Conservation (phyloP, 2,329 filamentous ascomycete genomes). For the Fusarium sp. region DNA sequence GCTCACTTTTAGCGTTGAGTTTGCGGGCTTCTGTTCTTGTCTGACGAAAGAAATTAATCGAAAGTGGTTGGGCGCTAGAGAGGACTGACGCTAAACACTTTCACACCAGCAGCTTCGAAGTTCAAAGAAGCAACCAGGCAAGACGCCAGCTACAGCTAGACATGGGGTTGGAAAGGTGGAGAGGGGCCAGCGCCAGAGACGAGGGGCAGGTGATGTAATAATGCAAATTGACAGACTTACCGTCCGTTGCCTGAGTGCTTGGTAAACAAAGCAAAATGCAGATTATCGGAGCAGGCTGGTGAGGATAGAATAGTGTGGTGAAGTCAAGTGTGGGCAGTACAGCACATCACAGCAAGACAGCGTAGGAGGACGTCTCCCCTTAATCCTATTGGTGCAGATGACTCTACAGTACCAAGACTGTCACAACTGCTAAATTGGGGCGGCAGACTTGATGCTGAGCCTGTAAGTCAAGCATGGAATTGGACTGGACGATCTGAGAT, state of each 20-base stretch:
- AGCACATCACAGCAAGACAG: not conserved
- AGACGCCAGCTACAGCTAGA: not conserved
- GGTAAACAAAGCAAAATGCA: conserved; percentile 27
- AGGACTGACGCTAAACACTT: conserved; percentile 39
- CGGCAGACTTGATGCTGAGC: not conserved
- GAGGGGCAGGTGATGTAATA: conserved; percentile 37
- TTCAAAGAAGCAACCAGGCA: too few relatives aligned
- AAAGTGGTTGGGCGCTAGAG: conserved; percentile 33
- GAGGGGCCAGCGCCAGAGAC: conserved; percentile 7
- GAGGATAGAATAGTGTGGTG: not conserved
- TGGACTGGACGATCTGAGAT: conserved; percentile 27
- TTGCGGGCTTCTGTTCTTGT: conserved; percentile 6
- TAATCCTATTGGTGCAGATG: conserved; percentile 8
- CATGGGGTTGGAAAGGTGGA: conserved; percentile 4
- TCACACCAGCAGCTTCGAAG: conserved; percentile 21
- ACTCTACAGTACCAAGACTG: not conserved
- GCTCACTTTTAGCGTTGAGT: conserved; percentile 7
- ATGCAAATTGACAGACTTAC: conserved; percentile 4
- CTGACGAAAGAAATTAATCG: conserved; percentile 23
- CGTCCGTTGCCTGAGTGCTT: not conserved
- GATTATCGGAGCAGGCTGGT: conserved; percentile 2
- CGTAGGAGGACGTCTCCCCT: not conserved
- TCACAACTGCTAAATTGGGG: not conserved
- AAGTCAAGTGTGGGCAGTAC: not conserved
- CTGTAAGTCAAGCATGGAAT: conserved; percentile 14